Base-by-base conservation (phyloP, 1,139 yeast species). In the Debaryomyces sp. region DNA sequence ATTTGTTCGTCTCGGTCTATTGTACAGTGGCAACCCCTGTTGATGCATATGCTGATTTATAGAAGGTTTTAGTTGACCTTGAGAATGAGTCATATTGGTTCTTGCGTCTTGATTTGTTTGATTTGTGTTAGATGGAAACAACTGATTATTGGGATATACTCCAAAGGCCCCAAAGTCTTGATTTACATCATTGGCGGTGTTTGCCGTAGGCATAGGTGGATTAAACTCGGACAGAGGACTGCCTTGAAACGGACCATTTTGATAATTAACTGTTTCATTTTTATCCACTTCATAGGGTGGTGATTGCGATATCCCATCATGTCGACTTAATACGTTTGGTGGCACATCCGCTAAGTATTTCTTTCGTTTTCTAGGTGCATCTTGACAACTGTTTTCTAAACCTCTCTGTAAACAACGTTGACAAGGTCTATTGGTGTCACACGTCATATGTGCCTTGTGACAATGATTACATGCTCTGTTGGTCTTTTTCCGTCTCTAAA, bases 391-490 rank as follows among this genome's bases (percentile, higher is more conserved):
- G n/a, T 70, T 78, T 3, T 77, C 82, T 26, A 90, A 70, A 0
- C 94, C 94, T 56, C 91, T 74, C 41, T 75, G 77, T 6, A 86
- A 66, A 66, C 99, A 94, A 45, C 97, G 68, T 48, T 78, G 78
- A 60, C 99, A 94, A 0, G 99, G 99, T 44, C 99, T 62, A 18
- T 69, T 62, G 22, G 84, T 78, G 57, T 89, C 96, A 64, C 97
- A 91, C 0, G 97, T 87, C 76, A 90, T 82, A 65, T 91, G 97
- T 2, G 95, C 87, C 58, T 83, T 79, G 53, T 90, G 90, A 62
- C 97, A 91, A 66, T 89, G 94, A 40, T 82, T 81, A 60, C 97
- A 91, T 12, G 97, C 97, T 50, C 95, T 73, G 7, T 84, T 75
- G 0, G 92, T 90, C 63, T 89, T 89, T 59, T 65, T 71, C 41